Evolutionary conservation across 257 asterid genomes (phyloP).

Genomic region (Plectranthus barbatus): DNA sequence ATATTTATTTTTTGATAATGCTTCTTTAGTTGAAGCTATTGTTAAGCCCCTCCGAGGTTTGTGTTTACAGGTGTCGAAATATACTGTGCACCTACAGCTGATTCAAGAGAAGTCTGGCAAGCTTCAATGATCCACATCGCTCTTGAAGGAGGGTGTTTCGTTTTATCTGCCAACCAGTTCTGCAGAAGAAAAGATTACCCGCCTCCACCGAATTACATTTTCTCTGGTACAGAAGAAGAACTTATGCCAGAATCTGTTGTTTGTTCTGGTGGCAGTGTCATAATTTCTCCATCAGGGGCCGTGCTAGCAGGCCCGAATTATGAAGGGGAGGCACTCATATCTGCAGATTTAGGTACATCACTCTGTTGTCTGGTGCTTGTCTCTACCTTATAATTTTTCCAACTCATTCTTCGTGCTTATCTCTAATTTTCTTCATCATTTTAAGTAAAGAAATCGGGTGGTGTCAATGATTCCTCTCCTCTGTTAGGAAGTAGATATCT

Average conservation of each 20-base stretch:
- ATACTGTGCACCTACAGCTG: constrained; percentile 98
- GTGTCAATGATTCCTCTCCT: neutral
- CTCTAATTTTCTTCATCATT: neutral
- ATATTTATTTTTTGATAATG: neutral
- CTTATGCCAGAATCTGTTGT: constrained; percentile 79
- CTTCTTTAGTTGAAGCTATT: constrained; percentile 1
- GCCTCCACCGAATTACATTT: constrained; percentile 77
- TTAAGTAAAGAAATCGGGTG: neutral
- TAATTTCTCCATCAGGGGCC: constrained; percentile 80
- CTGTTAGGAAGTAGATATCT: neutral
- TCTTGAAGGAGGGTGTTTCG: constrained; percentile 93
- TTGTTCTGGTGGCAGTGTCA: constrained; percentile 91
- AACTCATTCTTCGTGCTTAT: neutral
- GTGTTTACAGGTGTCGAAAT: constrained; percentile 61
- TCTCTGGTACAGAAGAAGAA: constrained; percentile 67
- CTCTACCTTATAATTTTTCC: too few species aligned
- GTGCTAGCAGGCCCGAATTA: constrained; percentile 93
- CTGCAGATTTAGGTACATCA: constrained; percentile 77
- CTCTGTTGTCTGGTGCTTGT: neutral
- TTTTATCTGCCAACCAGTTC: constrained; percentile 90
- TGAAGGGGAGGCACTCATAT: constrained; percentile 87
- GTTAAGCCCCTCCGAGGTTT: neutral
- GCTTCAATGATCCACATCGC: constrained; percentile 96
- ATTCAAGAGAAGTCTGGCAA: constrained; percentile 88
- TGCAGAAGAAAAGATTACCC: constrained; percentile 92